Percentiles rank a stretch among this genome's conserved stretches.
These are phyloP conservation scores for Trichoderma asperellum DNA, from an alignment of 2,329 filamentous ascomycete genomes.

Conservation along the genomic window DNA sequence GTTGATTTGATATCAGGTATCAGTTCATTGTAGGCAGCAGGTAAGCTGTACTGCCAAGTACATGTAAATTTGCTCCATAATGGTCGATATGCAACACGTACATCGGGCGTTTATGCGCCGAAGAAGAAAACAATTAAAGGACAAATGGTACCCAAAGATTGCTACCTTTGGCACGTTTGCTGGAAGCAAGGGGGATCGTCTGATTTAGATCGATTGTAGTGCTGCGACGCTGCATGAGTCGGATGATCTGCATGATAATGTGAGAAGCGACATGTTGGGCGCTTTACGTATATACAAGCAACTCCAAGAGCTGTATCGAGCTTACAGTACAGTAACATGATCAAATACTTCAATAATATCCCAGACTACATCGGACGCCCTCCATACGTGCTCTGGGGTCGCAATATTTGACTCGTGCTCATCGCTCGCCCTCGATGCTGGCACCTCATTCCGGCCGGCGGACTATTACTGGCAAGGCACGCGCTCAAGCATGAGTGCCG, in stretches of 20 bases:
- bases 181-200: slow-evolving; percentile 14
- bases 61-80: background rate
- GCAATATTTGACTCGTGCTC: background rate
- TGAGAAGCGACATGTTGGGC: background rate
- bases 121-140: background rate
- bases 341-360: background rate
- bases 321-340: background rate
- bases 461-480: background rate
- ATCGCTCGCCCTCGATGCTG: background rate
- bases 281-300: too few species aligned
- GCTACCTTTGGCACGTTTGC: slow-evolving; percentile 11
- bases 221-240: slow-evolving; percentile 9
- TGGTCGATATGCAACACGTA: background rate
- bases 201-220: slow-evolving; percentile 14
- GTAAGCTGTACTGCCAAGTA: too few species aligned
- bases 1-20: background rate
- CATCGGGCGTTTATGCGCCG: background rate
- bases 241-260: background rate
- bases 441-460: background rate
- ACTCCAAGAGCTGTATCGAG: too few species aligned
- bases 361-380: background rate
- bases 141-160: background rate
- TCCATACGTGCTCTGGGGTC: background rate
- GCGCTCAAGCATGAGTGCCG: background rate
- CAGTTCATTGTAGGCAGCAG: background rate